phyloP scores from a whole-genome alignment of 345 rosid genomes.

The Lumnitzera racemosa region DNA sequence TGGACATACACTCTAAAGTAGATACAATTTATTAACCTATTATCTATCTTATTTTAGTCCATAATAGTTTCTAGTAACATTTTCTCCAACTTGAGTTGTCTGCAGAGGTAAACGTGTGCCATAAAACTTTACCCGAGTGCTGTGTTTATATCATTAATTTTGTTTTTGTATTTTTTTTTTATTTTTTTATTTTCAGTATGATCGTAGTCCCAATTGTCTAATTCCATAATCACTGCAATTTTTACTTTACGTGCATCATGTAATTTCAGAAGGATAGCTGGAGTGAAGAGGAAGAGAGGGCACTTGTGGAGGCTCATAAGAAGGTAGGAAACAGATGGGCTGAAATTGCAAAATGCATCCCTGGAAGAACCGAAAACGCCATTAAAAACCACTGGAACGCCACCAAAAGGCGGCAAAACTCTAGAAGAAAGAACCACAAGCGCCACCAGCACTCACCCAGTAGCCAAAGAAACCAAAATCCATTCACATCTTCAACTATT shows the following conservation, averaged over 20 bases:
- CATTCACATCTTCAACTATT: conserved; percentile 36
- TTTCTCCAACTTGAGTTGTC: too few relatives aligned
- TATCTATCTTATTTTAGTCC: too few relatives aligned
- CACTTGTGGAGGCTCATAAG: conserved; percentile 61
- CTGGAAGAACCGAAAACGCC: conserved; percentile 82
- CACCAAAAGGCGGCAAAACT: conserved; percentile 71
- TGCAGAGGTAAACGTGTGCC: too few relatives aligned
- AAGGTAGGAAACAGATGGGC: conserved; percentile 92
- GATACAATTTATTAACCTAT: too few relatives aligned
- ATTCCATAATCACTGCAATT: not conserved
- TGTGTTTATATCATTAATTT: too few relatives aligned
- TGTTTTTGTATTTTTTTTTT: too few relatives aligned
- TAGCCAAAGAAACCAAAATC: too few relatives aligned
- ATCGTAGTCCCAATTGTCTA: too few relatives aligned
- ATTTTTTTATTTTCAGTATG: too few relatives aligned
- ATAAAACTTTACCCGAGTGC: too few relatives aligned
- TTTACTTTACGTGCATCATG: conserved; percentile 2
- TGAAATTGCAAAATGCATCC: conserved; percentile 77
- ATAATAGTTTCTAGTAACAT: too few relatives aligned
- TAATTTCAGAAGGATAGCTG: conserved; percentile 73
- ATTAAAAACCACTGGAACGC: conserved; percentile 98
- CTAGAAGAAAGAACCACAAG: conserved; percentile 57
- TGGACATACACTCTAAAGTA: too few relatives aligned
- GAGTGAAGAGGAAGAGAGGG: conserved; percentile 84
- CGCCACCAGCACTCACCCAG: conserved; percentile 20